Evolutionary conservation across 2,329 filamentous ascomycete genomes (phyloP).

Genomic region (Nigrospora sphaerica): DNA sequence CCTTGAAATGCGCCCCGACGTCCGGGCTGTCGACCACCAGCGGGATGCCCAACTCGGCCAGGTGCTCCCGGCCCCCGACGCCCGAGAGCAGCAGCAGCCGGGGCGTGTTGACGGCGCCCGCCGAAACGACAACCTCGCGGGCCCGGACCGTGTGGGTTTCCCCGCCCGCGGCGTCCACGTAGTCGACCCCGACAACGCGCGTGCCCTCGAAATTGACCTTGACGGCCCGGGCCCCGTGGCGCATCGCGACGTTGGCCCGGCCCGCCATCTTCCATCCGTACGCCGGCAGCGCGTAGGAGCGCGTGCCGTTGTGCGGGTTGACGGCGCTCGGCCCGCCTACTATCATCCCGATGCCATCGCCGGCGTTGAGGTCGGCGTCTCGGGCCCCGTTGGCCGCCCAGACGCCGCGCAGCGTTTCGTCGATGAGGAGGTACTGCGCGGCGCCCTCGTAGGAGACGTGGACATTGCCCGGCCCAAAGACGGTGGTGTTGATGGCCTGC

Average conservation of each 20-base stretch:
- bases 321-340: slow-evolving; percentile 4
- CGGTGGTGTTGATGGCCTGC: slow-evolving; percentile 6
- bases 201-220: slow-evolving; percentile 24
- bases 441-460: slow-evolving; percentile 6
- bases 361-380: slow-evolving; percentile 7
- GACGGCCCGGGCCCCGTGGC: slow-evolving; percentile 19
- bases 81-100: slow-evolving; percentile 23
- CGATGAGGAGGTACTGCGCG: slow-evolving; percentile 1
- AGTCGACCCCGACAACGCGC: slow-evolving; percentile 26
- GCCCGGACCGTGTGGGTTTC: slow-evolving; percentile 23
- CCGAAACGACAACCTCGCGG: slow-evolving; percentile 18
- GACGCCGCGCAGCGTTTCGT: neutral
- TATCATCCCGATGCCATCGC: slow-evolving; percentile 11
- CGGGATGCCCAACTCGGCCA: slow-evolving; percentile 15
- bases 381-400: neutral
- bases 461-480: slow-evolving; percentile 5
- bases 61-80: slow-evolving; percentile 14
- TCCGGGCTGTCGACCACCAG: slow-evolving; percentile 18
- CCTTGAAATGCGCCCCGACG: slow-evolving; percentile 19
- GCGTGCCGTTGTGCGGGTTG: slow-evolving; percentile 6
- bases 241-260: slow-evolving; percentile 7
- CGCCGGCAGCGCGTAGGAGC: slow-evolving; percentile 9
- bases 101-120: slow-evolving; percentile 18
- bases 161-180: slow-evolving; percentile 16
- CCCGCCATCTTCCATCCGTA: slow-evolving; percentile 6